Base-by-base conservation (phyloP, 345 rosid genomes). In the Carallia brachiata region DNA sequence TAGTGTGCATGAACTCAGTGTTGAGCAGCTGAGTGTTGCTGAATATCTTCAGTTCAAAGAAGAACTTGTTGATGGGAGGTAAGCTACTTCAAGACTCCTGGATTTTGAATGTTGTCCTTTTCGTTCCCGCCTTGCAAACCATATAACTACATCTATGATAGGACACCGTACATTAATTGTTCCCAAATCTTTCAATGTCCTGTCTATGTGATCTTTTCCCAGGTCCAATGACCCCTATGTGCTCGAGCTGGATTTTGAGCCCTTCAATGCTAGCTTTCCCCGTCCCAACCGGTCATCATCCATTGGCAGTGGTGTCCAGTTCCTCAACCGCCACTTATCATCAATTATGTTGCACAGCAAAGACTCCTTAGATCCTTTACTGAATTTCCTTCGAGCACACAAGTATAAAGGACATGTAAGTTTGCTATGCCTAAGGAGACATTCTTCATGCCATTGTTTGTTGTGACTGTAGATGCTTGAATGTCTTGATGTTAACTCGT, bases 301-400 rank as follows among this genome's bases (percentile, higher is more conserved):
- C 2, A 92, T 92, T 75, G 99, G 99, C 75, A 92, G 92, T 71
- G 99, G 99, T n/a, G 98, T 96, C 77, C 98, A 92, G 69, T 96
- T 92, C 80, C 94, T 96, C 73, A 96, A 96, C 44, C 94, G 99
- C 60, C 99, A 96, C 75, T 89, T 96, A 8, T 96, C 99, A 19
- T 96, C 99, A 5, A 89, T 53, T 10, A 90, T 96, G 99, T 96
- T 96, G 79, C 92, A 90, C 40, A 85, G 86, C 79, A 96, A 90
- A 74, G 99, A 96, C 63, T 87, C 85, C 68, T 79, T 96, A 80
- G 98, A 96, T 79, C 98, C 99, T 36, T 79, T 96, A 6, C 84
- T 88, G 54, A 83, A 90, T 78, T 96, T 96, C 70, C 96, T 95
- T 36, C 88, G 96, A 63, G 90, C 70, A 55, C 94, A 92, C 80